Evolutionary conservation across 148 eudicot genomes (phyloP), one percentile per base, ranked within the genome.

Genomic region (Chenopodium formosanum): DNA sequence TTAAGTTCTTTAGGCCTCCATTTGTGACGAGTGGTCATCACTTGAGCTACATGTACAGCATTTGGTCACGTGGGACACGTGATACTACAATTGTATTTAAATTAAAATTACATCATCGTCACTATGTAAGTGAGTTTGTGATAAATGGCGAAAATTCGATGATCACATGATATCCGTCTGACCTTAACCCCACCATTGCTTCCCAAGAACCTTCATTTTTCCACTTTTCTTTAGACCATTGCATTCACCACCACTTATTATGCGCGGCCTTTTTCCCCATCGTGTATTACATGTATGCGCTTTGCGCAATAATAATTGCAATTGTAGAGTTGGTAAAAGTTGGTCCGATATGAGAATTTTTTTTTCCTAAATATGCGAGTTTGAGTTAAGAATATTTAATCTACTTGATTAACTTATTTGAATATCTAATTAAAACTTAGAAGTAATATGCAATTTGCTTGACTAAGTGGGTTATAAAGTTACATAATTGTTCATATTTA

Each of bases 21-120:
- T 40, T 78, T 46, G 72, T 8, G 34, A 29, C 22, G 81, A 79
- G 50, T 73, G 78, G 73, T 73, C n/a, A 27, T 22, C 4, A 3
- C 22, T 14, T 12, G 60, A 40, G n/a, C 62, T 4, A 44, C 75
- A 73, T 46, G 78, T 73, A 52, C 17, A 74, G 79, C 65, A 46
- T 74, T 31, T 9, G 52, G 25, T 74, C 79, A 81, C 79, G 74
- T 81, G 83, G 2, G 23, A 16, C 83, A 81, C 67, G 74, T 81
- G 67, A 46, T 19, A 31, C 40, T 70, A 46, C 29, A 47, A 48
- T 37, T 4, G 5, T 37, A 37, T 2, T n/a, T 13, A 40, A 17
- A 70, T 23, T 46, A 10, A 3, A 27, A 29, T 66, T 29, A 25
- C 70, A 29, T 66, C 70, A 66, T 66, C 37, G 29, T 29, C 70